Conservation (phyloP, 2,329 filamentous ascomycete species). For the Diaporthe sp. region DNA sequence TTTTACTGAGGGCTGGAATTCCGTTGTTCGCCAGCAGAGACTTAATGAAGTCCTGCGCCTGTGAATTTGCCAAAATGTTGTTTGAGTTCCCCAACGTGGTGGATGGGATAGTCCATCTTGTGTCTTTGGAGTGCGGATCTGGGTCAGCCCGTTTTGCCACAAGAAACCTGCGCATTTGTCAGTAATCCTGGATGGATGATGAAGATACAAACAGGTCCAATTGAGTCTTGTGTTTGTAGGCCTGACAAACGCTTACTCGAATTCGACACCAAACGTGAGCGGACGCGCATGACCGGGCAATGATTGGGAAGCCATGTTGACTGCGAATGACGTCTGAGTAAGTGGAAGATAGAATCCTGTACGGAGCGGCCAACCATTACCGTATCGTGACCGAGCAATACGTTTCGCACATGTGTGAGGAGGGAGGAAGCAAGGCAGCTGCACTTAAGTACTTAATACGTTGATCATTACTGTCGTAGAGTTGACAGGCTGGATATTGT, state of each 20-base stretch:
- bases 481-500: not conserved
- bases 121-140: not conserved
- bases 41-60: not conserved
- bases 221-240: too few species aligned
- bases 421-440: not conserved
- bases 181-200: not conserved
- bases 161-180: not conserved
- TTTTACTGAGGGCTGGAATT: not conserved
- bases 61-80: not conserved
- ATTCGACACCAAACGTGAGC: not conserved
- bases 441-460: not conserved
- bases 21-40: not conserved
- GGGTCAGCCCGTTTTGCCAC: not conserved
- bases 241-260: not conserved
- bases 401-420: not conserved
- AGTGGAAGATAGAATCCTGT: too few species aligned
- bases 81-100: not conserved
- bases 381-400: not conserved
- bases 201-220: too few species aligned
- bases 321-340: not conserved
- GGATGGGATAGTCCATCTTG: not conserved
- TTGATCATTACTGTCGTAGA: not conserved
- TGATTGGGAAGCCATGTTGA: not conserved
- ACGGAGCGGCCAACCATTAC: too few species aligned
- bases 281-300: not conserved